Percentiles rank a stretch among this genome's conserved stretches.
These are phyloP conservation scores for Paecilomyces sp. DNA, from an alignment of 2,329 filamentous ascomycete genomes.

Conservation along the genomic window DNA sequence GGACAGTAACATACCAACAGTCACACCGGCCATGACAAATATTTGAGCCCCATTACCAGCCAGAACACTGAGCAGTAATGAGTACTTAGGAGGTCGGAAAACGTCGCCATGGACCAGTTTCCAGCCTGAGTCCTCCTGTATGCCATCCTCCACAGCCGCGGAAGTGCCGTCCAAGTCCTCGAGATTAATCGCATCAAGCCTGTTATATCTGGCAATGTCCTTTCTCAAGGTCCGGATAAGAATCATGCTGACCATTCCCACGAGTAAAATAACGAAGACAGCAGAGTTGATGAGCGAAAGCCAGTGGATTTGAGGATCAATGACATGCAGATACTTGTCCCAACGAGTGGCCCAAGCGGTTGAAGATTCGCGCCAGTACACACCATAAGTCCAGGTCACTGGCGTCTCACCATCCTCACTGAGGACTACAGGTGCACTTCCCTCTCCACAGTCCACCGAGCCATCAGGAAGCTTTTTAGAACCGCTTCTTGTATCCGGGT, in stretches of 20 bases:
- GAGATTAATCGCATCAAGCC: conserved; percentile 81
- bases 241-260: conserved; percentile 88
- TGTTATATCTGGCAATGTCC: conserved; percentile 95
- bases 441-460: conserved; percentile 56
- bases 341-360: conserved; percentile 95
- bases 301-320: conserved; percentile 98
- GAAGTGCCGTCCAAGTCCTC: conserved; percentile 80
- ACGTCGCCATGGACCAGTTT: conserved; percentile 97
- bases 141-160: conserved; percentile 72
- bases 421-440: conserved; percentile 55
- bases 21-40: conserved; percentile 95
- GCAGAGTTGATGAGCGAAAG: conserved; percentile 96
- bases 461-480: conserved; percentile 44
- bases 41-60: conserved; percentile 92
- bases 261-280: conserved; percentile 86
- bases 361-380: conserved; percentile 75
- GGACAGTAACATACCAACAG: conserved; percentile 52
- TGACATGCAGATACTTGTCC: conserved; percentile 98
- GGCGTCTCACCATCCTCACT: conserved; percentile 55
- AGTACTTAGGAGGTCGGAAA: conserved; percentile 78
- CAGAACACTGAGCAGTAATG: conserved; percentile 77
- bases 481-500: conserved; percentile 66
- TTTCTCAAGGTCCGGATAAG: conserved; percentile 81
- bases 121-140: conserved; percentile 97
- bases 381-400: conserved; percentile 85